Percentiles rank a stretch among this genome's conserved stretches.
phyloP scores from a whole-genome alignment of 2,329 filamentous ascomycete genomes.

The Sordariomycetes sp. region DNA sequence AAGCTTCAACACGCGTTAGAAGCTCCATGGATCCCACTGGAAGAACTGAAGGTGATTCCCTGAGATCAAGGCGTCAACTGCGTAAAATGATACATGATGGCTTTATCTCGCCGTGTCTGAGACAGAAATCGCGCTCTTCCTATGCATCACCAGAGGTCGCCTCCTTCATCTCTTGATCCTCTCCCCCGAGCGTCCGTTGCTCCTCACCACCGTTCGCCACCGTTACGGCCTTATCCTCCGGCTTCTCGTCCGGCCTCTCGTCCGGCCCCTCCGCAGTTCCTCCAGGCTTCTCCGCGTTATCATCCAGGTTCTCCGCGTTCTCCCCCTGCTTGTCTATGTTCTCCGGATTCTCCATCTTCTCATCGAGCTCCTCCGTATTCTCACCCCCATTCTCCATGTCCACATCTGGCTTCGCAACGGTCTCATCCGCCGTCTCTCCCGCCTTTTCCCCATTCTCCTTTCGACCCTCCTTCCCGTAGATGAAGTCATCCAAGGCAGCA shows the following conservation, averaged over 20 bases:
- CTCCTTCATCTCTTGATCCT: background rate
- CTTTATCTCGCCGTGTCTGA: background rate
- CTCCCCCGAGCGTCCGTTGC: background rate
- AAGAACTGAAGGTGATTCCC: too few species aligned
- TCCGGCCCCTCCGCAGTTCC: background rate
- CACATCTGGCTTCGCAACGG: background rate
- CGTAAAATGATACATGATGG: background rate
- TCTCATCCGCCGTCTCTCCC: background rate
- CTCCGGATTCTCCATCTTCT: background rate
- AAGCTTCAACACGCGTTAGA: background rate
- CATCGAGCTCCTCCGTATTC: background rate
- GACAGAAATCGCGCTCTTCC: background rate
- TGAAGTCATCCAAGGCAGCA: constrained; percentile 12
- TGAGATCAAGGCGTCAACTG: background rate
- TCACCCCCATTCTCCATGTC: background rate
- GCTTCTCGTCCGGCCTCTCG: too few species aligned
- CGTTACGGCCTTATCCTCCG: too few species aligned
- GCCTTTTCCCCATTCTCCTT: background rate
- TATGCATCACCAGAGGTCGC: background rate
- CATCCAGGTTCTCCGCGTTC: background rate
- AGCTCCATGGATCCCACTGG: background rate
- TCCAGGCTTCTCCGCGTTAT: background rate
- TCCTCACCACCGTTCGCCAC: background rate
- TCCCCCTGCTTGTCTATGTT: background rate
- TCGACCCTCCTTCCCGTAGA: constrained; percentile 11